Evolutionary conservation across 106 monocot genomes (phyloP), one percentile per base, ranked within the genome.

Genomic region (Vanilla planifolia): DNA sequence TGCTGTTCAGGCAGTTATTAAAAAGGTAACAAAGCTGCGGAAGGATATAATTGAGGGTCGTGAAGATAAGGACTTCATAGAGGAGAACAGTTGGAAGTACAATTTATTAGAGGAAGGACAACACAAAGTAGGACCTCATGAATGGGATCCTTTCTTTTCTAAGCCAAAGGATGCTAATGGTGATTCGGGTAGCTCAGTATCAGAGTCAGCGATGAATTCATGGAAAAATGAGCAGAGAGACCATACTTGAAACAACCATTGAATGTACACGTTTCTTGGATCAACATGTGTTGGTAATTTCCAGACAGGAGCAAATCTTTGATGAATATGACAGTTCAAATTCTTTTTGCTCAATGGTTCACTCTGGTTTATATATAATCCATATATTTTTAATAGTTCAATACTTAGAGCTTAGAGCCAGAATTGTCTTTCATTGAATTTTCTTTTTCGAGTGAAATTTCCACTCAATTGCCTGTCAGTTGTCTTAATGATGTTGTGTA

Each of bases 61-160:
- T 33, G 81, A 85, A 48, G 73, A 81, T 48, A 89, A 75, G 70
- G 78, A 78, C 56, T 89, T 89, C 59, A 67, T 78, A 28, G 89
- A 89, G 68, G 85, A 89, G 68, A 89, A 89, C 35, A 89, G 89
- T 46, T 89, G 89, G 89, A 89, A 89, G 55, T 89, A 89, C 81
- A 78, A 66, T 58, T 73, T 89, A 32, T 39, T 89, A 46, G 89
- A 81, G 53, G 85, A 76, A 70, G 84, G 66, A 6, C 73, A 80
- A 58, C 72, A 35, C 23, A 77, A 50, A 24, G 85, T 85, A 19
- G 85, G 79, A 7, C 61, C 75, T n/a, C 89, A 89, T 76, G 89
- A 85, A 55, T 89, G 89, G 89, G 85, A 89, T 81, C 89, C 80
- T 20, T 89, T 78, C 75, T 89, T 89, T 59, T 89, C 85, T 27